Evolutionary conservation across 23 red algal species (phyloP).

Genomic region (Cyanidium caldarium): DNA sequence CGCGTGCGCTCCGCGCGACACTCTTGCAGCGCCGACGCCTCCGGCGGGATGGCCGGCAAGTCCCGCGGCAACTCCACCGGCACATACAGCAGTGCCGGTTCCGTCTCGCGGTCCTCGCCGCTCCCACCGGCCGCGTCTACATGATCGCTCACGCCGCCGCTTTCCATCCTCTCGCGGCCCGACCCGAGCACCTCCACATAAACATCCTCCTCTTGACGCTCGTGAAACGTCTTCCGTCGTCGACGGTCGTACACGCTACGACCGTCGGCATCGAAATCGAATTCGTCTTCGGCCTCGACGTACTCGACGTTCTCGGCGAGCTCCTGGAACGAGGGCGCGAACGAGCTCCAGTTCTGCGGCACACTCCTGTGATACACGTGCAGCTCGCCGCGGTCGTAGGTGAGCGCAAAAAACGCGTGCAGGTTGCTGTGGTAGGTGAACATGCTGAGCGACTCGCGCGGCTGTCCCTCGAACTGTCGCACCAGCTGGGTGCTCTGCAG

Average conservation of each 20-base stretch:
- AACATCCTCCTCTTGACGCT: not conserved
- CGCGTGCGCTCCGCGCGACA: not conserved
- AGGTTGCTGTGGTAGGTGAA: not conserved
- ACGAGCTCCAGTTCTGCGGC: slow-evolving; percentile 93
- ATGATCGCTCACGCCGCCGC: not conserved
- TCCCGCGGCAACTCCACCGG: not conserved
- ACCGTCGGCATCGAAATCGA: slow-evolving; percentile 34
- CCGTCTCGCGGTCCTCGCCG: slow-evolving; percentile 1
- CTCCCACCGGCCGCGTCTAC: no score
- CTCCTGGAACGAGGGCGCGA: slow-evolving; percentile 73
- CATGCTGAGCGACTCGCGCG: not conserved
- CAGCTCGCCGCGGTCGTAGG: not conserved
- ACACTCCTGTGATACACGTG: not conserved
- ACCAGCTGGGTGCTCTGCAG: not conserved
- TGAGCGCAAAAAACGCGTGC: not conserved
- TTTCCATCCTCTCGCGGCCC: not conserved
- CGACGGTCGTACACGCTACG: not conserved
- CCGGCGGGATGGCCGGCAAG: not conserved
- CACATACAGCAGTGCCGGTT: not conserved
- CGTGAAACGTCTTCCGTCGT: not conserved
- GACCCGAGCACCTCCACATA: no score
- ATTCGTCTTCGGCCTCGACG: slow-evolving; percentile 88
- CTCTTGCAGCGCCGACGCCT: not conserved
- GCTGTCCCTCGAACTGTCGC: not conserved
- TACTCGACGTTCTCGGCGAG: slow-evolving; percentile 92